Percentiles rank a stretch among this genome's conserved stretches.
phyloP scores from a whole-genome alignment of 768 basidiomycete genomes.

The Rhizopogon rudus region DNA sequence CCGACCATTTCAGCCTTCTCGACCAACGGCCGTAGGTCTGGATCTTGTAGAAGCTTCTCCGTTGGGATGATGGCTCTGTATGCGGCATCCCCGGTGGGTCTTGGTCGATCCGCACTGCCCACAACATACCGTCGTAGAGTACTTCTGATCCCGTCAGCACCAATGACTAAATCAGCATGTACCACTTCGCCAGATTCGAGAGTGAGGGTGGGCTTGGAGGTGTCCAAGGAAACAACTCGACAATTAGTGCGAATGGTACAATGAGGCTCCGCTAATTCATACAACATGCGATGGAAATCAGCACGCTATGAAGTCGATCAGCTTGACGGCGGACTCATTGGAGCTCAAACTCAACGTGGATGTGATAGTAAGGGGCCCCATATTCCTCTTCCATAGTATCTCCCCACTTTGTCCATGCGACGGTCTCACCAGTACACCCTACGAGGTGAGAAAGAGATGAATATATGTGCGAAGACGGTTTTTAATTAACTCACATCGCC shows the following conservation, averaged over 20 bases:
- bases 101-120: constrained; percentile 39
- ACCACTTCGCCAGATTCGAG: constrained; percentile 40
- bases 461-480: not conserved
- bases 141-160: constrained; percentile 53
- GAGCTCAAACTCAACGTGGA: constrained; percentile 25
- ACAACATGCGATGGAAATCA: constrained; percentile 39
- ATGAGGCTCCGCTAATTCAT: constrained; percentile 31
- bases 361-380: constrained; percentile 28
- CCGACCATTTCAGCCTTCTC: constrained; percentile 48
- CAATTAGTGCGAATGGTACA: constrained; percentile 31
- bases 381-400: constrained; percentile 25
- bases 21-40: constrained; percentile 44
- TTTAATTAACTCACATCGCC: constrained; percentile 33
- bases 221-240: constrained; percentile 32
- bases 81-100: constrained; percentile 58
- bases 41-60: constrained; percentile 40
- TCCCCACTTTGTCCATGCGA: constrained; percentile 34
- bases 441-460: not conserved
- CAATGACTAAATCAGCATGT: constrained; percentile 39
- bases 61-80: constrained; percentile 53
- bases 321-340: not conserved
- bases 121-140: constrained; percentile 42
- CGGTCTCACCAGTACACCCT: constrained; percentile 30
- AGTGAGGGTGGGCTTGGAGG: constrained; percentile 28
- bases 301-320: constrained; percentile 27